Base-by-base conservation (phyloP, 805 yeast genomes). In the Saccharomyces kudriavzevii region DNA sequence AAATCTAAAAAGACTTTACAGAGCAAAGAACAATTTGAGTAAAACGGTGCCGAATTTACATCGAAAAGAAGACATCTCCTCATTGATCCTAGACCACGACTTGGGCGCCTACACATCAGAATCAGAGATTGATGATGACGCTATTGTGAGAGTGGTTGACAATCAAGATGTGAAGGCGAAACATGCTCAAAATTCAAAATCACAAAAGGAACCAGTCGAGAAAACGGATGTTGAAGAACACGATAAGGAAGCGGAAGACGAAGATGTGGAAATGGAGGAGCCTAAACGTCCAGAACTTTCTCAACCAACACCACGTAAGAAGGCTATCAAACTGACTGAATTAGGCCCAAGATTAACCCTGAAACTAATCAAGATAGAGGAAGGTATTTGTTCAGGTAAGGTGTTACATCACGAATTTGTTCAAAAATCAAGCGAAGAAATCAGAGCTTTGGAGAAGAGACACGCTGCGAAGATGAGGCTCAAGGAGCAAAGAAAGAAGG, bases 121-220 rank as follows among this genome's bases (percentile, higher is more conserved):
- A 63, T 86, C 96, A 3, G 99, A 92, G 74, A 83, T 90, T 47
- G 98, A 94, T 63, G 97, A 91, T 56, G 97, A 91, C 59, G 88
- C 83, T 26, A 78, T 85, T 51, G 94, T 89, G 31, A 89, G 83
- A 59, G 76, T 86, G 24, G 59, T 61, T 46, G 69, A 62, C 61
- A 71, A 59, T 48, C 57, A 60, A 10, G 69, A 65, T 31, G 55
- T 54, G 45, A 67, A 52, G 50, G 66, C 56, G 52, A 66, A 56
- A 24, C 61, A 54, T 35, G n/a, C 48, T 51, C 25, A 48, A 52
- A 51, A 46, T 64, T 58, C 43, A 54, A 59, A 54, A 62, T 55
- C 13, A 57, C 53, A 28, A 64, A 55, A 54, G 64, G 56, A 40
- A 45, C 61, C 13, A 63, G 58, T 3, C 54, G 60, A 20, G 62